Percentiles rank a stretch among this genome's conserved stretches.
Conservation (phyloP, 108 stramenopile genomes). For the Aurantiochytrium sp. region DNA sequence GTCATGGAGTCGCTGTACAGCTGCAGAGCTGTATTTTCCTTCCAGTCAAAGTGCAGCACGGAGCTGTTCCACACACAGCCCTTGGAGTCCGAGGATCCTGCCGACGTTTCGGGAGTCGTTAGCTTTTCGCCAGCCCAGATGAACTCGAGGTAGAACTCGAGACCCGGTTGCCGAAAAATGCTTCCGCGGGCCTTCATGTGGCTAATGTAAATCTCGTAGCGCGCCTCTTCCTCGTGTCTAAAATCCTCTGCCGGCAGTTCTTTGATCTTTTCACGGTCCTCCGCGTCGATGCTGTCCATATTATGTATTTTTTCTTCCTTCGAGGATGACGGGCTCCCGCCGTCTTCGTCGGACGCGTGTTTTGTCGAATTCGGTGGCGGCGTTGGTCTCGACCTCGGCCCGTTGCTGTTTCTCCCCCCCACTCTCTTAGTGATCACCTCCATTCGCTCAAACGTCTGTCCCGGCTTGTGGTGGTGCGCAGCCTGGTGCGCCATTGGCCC, state of each 20-base stretch:
- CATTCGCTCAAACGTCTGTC: background rate
- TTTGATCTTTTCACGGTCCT: background rate
- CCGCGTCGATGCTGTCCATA: background rate
- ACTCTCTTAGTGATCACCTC: background rate
- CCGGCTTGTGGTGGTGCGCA: background rate
- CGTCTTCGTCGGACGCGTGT: background rate
- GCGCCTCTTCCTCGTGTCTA: background rate
- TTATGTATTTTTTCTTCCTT: background rate
- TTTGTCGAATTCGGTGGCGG: background rate
- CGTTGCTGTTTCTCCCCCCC: background rate
- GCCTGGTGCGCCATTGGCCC: background rate
- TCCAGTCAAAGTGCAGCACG: constrained; percentile 1
- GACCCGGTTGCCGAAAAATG: background rate
- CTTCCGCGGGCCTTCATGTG: constrained; percentile 11
- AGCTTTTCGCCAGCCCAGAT: background rate
- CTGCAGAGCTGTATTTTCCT: background rate
- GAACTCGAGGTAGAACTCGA: constrained; percentile 3
- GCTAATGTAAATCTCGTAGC: background rate
- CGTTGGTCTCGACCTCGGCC: background rate
- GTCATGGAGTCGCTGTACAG: background rate
- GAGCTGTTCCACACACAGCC: background rate
- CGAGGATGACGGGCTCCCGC: background rate
- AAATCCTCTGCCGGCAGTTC: background rate
- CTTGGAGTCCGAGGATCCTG: background rate
- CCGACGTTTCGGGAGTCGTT: background rate